These are phyloP conservation scores for Boletellus sp. DNA, from an alignment of 768 basidiomycete genomes.

Conservation along the genomic window DNA sequence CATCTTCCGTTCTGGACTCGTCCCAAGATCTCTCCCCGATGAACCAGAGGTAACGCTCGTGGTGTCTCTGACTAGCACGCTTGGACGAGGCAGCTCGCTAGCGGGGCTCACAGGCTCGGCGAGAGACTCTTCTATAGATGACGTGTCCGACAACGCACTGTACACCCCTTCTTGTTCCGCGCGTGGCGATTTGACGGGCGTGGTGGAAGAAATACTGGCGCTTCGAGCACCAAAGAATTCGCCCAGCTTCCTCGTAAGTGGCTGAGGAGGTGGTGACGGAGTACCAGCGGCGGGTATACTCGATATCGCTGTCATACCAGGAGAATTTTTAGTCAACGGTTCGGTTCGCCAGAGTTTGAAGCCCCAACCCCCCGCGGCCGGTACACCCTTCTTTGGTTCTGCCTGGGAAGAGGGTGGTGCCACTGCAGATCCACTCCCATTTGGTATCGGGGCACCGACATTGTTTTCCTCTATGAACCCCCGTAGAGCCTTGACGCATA, in stretches of 20 bases:
- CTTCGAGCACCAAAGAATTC: conserved; percentile 62
- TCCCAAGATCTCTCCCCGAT: conserved; percentile 23
- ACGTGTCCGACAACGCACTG: conserved; percentile 32
- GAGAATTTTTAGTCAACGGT: conserved; percentile 26
- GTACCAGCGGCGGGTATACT: conserved; percentile 21
- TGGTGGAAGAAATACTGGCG: conserved; percentile 47
- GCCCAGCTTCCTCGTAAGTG: conserved; percentile 63
- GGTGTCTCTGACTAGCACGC: conserved; percentile 31
- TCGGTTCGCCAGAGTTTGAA: conserved; percentile 67
- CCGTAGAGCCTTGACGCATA: conserved; percentile 75
- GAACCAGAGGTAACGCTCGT: conserved; percentile 26
- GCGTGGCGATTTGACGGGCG: conserved; percentile 23
- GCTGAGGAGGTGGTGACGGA: conserved; percentile 35
- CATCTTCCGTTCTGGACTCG: conserved; percentile 29
- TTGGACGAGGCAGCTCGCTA: conserved; percentile 24
- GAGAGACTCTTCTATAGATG: conserved; percentile 36
- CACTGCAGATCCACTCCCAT: conserved; percentile 12
- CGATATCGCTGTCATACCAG: conserved; percentile 29
- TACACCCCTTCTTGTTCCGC: conserved; percentile 25
- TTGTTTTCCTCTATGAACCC: conserved; percentile 78
- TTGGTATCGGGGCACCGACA: conserved; percentile 40
- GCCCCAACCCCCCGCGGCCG: conserved; percentile 50
- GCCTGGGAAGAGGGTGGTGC: conserved; percentile 20
- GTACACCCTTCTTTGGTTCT: conserved; percentile 32
- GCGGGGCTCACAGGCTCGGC: conserved; percentile 33